phyloP scores from a whole-genome alignment of 2,329 filamentous ascomycete species.

The Colletotrichum tropicale region DNA sequence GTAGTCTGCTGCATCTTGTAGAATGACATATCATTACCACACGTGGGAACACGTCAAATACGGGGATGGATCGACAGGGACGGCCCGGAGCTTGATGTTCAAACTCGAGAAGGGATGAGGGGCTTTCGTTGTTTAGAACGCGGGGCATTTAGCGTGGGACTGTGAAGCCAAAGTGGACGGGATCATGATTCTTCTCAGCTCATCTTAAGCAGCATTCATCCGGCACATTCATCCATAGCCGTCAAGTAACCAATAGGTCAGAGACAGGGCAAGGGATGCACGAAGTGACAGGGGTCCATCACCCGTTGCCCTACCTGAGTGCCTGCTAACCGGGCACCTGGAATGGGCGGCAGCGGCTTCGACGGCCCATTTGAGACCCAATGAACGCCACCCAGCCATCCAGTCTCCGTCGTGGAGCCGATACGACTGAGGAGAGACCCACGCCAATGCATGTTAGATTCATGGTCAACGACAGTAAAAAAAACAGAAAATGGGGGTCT shows the following conservation, averaged over 20 bases:
- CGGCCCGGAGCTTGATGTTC: background rate
- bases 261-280: background rate
- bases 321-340: constrained; percentile 8
- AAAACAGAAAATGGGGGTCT: background rate
- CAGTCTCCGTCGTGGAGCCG: background rate
- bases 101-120: background rate
- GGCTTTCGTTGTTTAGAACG: background rate
- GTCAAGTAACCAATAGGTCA: background rate
- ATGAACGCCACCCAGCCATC: background rate
- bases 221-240: background rate
- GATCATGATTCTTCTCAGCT: background rate
- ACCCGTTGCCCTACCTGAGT: background rate
- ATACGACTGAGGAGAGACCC: background rate
- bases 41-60: background rate
- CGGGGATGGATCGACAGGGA: background rate
- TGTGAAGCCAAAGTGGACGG: background rate
- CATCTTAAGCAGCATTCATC: background rate
- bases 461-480: background rate
- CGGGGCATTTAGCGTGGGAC: background rate
- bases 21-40: background rate
- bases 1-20: background rate
- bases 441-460: background rate
- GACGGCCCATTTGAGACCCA: background rate
- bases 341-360: background rate
- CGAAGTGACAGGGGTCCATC: background rate